A percentile compares a stretch with the other conserved stretches of the same genome.
These are phyloP conservation scores for Talaromyces proteolyticus DNA, from an alignment of 495 filamentous ascomycete genomes.

Conservation along the genomic window DNA sequence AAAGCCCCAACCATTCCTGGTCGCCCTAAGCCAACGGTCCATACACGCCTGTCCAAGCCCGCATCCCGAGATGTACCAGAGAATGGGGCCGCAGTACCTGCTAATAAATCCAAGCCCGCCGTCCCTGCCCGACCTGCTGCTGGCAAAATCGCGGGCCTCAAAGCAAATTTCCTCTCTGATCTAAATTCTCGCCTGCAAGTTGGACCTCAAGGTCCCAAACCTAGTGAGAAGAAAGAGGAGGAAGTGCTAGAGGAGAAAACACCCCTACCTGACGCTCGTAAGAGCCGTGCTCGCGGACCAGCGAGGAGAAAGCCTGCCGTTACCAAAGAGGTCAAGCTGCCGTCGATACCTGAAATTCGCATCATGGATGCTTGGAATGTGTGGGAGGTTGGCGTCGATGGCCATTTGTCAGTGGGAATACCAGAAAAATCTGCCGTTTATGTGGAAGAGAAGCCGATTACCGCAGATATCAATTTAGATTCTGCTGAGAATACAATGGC, in stretches of 20 bases:
- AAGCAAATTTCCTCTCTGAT: constrained; percentile 85
- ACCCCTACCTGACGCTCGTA: constrained; percentile 78
- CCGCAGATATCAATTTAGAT: constrained; percentile 21
- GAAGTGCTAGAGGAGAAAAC: constrained; percentile 59
- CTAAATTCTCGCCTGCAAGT: constrained; percentile 78
- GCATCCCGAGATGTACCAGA: constrained; percentile 30
- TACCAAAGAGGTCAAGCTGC: constrained; percentile 18
- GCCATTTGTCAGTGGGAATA: constrained; percentile 31
- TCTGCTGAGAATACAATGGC: constrained; percentile 18
- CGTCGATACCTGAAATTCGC: constrained; percentile 36
- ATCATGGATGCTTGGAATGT: constrained; percentile 45
- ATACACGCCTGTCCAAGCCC: constrained; percentile 60
- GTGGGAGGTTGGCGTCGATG: constrained; percentile 44
- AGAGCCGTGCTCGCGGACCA: constrained; percentile 84
- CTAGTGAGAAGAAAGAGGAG: constrained; percentile 55
- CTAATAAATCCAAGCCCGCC: constrained; percentile 62
- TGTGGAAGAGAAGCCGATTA: constrained; percentile 13
- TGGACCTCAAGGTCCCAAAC: constrained; percentile 69
- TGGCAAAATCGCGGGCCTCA: constrained; percentile 81
- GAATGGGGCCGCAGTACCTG: constrained; percentile 25
- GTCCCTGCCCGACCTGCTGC: constrained; percentile 77
- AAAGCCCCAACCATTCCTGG: constrained; percentile 47
- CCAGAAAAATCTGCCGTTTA: constrained; percentile 13
- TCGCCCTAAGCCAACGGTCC: constrained; percentile 76
- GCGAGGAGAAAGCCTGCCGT: constrained; percentile 67